Conservation (phyloP, 495 filamentous ascomycete species). For the Penicillium silybi region DNA sequence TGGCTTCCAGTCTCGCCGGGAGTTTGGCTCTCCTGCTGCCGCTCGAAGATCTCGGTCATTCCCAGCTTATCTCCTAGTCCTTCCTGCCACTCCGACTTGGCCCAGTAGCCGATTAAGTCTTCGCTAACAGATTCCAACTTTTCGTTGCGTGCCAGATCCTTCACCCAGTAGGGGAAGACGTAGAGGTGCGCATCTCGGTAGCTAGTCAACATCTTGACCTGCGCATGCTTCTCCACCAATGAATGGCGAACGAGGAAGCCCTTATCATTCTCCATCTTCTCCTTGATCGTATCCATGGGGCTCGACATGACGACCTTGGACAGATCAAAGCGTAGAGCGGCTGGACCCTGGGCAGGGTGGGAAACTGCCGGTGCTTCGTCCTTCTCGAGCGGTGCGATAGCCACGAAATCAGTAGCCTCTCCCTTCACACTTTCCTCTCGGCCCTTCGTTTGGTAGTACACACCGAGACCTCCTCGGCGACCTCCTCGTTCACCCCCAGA, state of each 20-base stretch:
- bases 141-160: slow-evolving; percentile 78
- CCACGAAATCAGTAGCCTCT: slow-evolving; percentile 87
- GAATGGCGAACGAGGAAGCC: slow-evolving; percentile 66
- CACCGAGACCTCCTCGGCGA: slow-evolving; percentile 71
- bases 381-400: slow-evolving; percentile 59
- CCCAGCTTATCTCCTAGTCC: slow-evolving; percentile 74
- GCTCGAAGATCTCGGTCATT: slow-evolving; percentile 59
- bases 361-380: slow-evolving; percentile 47
- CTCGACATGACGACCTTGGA: slow-evolving; percentile 68
- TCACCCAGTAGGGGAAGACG: slow-evolving; percentile 86
- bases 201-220: slow-evolving; percentile 71
- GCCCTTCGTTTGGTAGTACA: slow-evolving; percentile 85
- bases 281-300: slow-evolving; percentile 81
- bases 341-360: slow-evolving; percentile 44
- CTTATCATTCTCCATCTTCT: slow-evolving; percentile 67
- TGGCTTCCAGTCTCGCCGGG: slow-evolving; percentile 34
- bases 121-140: slow-evolving; percentile 82
- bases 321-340: slow-evolving; percentile 59
- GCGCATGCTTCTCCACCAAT: slow-evolving; percentile 65
- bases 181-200: slow-evolving; percentile 91
- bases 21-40: slow-evolving; percentile 27
- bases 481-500: slow-evolving; percentile 52
- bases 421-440: slow-evolving; percentile 69
- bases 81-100: slow-evolving; percentile 86
- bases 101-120: slow-evolving; percentile 92